Conservation (phyloP, 2,329 filamentous ascomycete species). For the Ilyonectria mors-panacis region DNA sequence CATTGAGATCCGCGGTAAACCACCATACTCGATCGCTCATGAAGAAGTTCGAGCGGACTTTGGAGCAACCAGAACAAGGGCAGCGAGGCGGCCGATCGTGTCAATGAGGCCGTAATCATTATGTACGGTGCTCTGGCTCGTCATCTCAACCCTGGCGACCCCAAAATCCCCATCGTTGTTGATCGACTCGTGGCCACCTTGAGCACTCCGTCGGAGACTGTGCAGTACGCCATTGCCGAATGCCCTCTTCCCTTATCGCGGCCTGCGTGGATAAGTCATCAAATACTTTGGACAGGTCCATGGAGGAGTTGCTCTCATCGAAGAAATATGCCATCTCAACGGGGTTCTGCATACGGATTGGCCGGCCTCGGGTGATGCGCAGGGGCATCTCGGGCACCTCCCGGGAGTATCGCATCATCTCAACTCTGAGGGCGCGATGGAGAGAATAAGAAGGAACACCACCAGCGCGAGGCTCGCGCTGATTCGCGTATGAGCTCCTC, state of each 20-base stretch:
- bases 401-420: constrained; percentile 88
- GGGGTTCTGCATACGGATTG: constrained; percentile 94
- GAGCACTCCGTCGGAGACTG: constrained; percentile 94
- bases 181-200: constrained; percentile 88
- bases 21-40: constrained; percentile 89
- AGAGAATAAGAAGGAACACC: constrained; percentile 96
- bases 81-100: constrained; percentile 85
- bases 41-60: constrained; percentile 88
- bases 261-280: constrained; percentile 83
- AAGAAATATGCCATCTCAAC: constrained; percentile 94
- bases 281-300: constrained; percentile 84
- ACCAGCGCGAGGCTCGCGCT: constrained; percentile 91
- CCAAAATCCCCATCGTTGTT: constrained; percentile 89
- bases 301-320: constrained; percentile 85
- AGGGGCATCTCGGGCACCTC: constrained; percentile 86
- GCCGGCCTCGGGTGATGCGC: constrained; percentile 92
- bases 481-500: constrained; percentile 90
- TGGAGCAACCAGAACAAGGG: constrained; percentile 90
- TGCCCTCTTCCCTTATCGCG: constrained; percentile 89
- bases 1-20: constrained; percentile 86
- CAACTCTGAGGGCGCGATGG: constrained; percentile 82
- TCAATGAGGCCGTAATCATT: constrained; percentile 98
- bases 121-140: constrained; percentile 95
- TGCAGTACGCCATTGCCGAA: constrained; percentile 96
- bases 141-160: constrained; percentile 87